phyloP scores from a whole-genome alignment of 2,329 filamentous ascomycete genomes.

The Cadophora malorum region DNA sequence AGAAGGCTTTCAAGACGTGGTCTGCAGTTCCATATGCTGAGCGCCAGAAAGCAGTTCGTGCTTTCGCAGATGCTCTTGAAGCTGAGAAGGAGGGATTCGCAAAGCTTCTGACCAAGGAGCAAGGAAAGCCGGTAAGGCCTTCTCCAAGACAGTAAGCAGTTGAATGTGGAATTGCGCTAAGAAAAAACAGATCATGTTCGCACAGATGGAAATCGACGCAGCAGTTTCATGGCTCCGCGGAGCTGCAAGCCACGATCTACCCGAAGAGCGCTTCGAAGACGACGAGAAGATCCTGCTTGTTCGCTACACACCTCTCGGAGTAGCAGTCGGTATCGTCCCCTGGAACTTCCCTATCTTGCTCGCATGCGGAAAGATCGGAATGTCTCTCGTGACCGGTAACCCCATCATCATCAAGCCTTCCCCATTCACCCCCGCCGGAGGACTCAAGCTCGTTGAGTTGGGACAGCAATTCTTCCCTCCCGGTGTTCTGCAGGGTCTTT shows the following conservation, averaged over 20 bases:
- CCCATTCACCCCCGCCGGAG: slow-evolving; percentile 60
- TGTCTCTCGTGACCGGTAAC: slow-evolving; percentile 58
- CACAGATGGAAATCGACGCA: slow-evolving; percentile 23
- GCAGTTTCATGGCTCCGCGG: slow-evolving; percentile 19
- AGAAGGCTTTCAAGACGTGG: slow-evolving; percentile 49
- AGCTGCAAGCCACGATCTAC: slow-evolving; percentile 15
- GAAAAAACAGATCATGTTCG: slow-evolving; percentile 40
- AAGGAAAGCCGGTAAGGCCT: slow-evolving; percentile 55
- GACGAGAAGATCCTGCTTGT: slow-evolving; percentile 48
- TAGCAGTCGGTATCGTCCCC: slow-evolving; percentile 61
- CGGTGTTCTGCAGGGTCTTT: slow-evolving; percentile 62
- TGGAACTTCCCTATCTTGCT: slow-evolving; percentile 64
- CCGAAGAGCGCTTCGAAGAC: slow-evolving; percentile 31
- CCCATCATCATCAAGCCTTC: slow-evolving; percentile 64
- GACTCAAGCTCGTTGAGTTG: slow-evolving; percentile 59
- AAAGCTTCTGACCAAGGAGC: slow-evolving; percentile 54
- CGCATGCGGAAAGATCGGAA: slow-evolving; percentile 56
- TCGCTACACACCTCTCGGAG: slow-evolving; percentile 55
- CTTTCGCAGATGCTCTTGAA: slow-evolving; percentile 22
- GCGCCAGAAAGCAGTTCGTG: slow-evolving; percentile 43
- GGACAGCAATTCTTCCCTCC: slow-evolving; percentile 56
- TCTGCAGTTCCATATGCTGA: slow-evolving; percentile 45
- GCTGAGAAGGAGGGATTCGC: slow-evolving; percentile 21
- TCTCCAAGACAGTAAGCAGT: too few species aligned
- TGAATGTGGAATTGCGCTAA: too few species aligned